Conservation (phyloP, 2,329 filamentous ascomycete genomes). For the Cercospora janseana region DNA sequence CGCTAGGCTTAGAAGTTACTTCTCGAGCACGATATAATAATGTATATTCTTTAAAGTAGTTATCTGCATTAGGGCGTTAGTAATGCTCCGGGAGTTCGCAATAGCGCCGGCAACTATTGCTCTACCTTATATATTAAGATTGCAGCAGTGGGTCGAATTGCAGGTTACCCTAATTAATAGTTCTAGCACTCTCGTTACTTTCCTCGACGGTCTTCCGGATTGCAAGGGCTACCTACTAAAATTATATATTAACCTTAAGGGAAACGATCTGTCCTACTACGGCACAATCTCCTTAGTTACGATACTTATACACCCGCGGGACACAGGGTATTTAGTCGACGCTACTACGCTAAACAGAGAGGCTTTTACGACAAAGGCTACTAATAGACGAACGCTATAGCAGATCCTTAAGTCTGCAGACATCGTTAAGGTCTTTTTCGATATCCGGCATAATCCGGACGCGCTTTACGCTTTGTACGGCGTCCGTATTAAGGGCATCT, state of each 20-base stretch:
- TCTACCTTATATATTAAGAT: too few relatives aligned
- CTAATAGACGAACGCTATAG: conserved; percentile 32
- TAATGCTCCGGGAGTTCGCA: too few relatives aligned
- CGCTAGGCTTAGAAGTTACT: too few relatives aligned
- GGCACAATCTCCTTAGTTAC: background rate
- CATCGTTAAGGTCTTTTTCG: conserved; percentile 57
- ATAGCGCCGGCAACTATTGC: too few relatives aligned
- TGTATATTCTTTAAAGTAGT: too few relatives aligned
- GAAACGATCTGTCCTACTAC: background rate
- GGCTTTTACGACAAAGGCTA: conserved; percentile 41
- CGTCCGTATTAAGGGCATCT: background rate
- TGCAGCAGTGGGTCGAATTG: too few relatives aligned
- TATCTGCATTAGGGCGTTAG: too few relatives aligned
- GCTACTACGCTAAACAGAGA: conserved; percentile 39
- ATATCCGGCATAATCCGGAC: conserved; percentile 58
- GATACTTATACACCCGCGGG: conserved; percentile 7
- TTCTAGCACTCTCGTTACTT: background rate
- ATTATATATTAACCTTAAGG: conserved; percentile 1
- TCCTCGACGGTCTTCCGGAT: background rate
- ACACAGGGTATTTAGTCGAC: conserved; percentile 48
- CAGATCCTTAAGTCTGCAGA: conserved; percentile 46
- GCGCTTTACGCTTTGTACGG: conserved; percentile 11
- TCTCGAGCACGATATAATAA: too few relatives aligned
- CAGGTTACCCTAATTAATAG: background rate
- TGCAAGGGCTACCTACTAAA: background rate